Conservation (phyloP, 78 protist species). For the Dictyostelium intermedium region DNA sequence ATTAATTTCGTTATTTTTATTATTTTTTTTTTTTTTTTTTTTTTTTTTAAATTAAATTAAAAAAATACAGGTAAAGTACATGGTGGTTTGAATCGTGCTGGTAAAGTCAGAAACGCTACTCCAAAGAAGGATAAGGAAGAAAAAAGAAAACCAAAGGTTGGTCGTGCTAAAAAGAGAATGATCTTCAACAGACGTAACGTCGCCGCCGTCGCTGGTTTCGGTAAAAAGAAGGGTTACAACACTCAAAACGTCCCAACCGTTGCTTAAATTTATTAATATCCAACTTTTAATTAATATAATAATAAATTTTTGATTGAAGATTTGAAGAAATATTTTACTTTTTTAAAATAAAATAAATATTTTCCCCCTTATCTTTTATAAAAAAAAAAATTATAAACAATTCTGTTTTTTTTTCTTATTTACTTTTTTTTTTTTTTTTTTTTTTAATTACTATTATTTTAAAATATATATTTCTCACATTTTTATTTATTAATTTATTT, state of each 20-base stretch:
- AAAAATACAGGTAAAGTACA: conserved; percentile 87
- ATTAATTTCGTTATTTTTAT: no score
- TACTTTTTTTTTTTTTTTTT: neutral
- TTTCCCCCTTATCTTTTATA: neutral
- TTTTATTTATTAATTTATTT: neutral
- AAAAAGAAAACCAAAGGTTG: conserved; percentile 86
- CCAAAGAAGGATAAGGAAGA: conserved; percentile 91
- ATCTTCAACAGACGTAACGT: conserved; percentile 94
- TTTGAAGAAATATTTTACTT: neutral
- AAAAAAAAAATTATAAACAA: neutral
- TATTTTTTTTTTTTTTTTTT: neutral
- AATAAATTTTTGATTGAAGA: neutral
- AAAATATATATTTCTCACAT: neutral
- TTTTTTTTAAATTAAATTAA: neutral
- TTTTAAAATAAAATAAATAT: neutral
- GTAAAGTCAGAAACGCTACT: conserved; percentile 95
- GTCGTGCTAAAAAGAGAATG: conserved; percentile 94
- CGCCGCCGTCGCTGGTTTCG: conserved; percentile 85
- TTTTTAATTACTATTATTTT: neutral
- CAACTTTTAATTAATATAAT: neutral
- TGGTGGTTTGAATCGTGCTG: conserved; percentile 97
- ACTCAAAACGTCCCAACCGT: conserved; percentile 83
- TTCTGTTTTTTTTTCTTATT: neutral
- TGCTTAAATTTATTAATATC: conserved; percentile 13
- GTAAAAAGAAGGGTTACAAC: conserved; percentile 88